A percentile compares a stretch with the other conserved stretches of the same genome.
These are phyloP conservation scores for Endoconidiophora laricicola DNA, from an alignment of 2,329 filamentous ascomycete genomes.

Conservation along the genomic window DNA sequence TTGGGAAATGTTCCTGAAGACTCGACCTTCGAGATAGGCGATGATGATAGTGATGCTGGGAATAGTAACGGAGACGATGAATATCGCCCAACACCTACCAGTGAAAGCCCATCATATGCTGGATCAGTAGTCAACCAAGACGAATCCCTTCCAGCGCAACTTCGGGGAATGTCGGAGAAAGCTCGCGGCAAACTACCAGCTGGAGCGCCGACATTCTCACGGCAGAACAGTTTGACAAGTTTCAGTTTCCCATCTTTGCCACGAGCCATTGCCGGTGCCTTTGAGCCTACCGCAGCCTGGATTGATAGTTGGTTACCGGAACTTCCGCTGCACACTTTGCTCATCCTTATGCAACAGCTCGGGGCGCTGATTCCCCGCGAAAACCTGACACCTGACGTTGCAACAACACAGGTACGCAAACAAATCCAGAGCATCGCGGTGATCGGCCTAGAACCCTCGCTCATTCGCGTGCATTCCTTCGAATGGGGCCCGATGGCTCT, in stretches of 20 bases:
- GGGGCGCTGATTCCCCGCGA: conserved; percentile 38
- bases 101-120: conserved; percentile 44
- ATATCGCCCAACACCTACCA: conserved; percentile 41
- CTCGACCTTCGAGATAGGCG: conserved; percentile 73
- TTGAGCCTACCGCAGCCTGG: conserved; percentile 70
- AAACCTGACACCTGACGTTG: conserved; percentile 26
- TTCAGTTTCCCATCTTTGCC: conserved; percentile 26
- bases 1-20: conserved; percentile 57
- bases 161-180: conserved; percentile 92
- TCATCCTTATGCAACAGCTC: conserved; percentile 57
- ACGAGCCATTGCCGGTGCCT: conserved; percentile 29
- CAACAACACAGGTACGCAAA: conserved; percentile 30
- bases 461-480: conserved; percentile 70
- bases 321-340: conserved; percentile 70
- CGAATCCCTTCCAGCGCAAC: conserved; percentile 64
- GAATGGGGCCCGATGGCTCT: conserved; percentile 84
- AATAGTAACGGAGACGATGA: conserved; percentile 29
- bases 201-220: conserved; percentile 63
- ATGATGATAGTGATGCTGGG: conserved; percentile 50
- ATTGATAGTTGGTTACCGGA: conserved; percentile 90
- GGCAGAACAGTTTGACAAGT: conserved; percentile 79
- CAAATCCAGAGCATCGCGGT: conserved; percentile 46
- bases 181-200: conserved; percentile 90
- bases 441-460: conserved; percentile 55
- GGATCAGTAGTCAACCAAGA: conserved; percentile 54